A percentile compares a stretch with the other conserved stretches of the same genome.
Evolutionary conservation across 257 asterid genomes (phyloP).

Genomic region (Ilex asprella): DNA sequence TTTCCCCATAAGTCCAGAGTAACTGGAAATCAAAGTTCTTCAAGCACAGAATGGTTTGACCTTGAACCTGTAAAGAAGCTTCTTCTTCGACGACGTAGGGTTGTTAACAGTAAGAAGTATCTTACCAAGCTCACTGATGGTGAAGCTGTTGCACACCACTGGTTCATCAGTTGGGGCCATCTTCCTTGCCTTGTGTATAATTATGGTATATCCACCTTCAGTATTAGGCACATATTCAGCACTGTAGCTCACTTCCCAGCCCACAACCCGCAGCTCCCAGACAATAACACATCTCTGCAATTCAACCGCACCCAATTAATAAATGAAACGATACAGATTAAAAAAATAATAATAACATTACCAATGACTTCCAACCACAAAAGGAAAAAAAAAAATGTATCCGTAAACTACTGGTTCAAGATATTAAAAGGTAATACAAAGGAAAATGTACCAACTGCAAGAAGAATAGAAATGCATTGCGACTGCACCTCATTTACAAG

Average conservation of each 20-base stretch:
- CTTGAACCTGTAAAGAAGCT: slow-evolving; percentile 73
- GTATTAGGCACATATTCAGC: slow-evolving; percentile 68
- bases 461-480: neutral
- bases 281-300: slow-evolving; percentile 65
- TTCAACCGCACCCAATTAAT: neutral
- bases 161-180: slow-evolving; percentile 61
- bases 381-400: too few relatives aligned
- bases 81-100: slow-evolving; percentile 77
- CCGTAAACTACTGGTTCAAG: neutral
- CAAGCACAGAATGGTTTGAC: slow-evolving; percentile 38
- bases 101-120: slow-evolving; percentile 68
- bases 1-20: neutral
- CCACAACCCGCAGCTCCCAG: slow-evolving; percentile 93
- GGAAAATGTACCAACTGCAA: neutral
- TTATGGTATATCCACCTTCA: slow-evolving; percentile 49
- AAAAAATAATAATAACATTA: slow-evolving; percentile 5
- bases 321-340: neutral
- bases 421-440: neutral
- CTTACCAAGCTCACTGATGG: slow-evolving; percentile 66
- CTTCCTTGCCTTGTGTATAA: slow-evolving; percentile 67
- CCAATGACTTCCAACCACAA: neutral
- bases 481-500: slow-evolving; percentile 70
- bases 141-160: slow-evolving; percentile 49
- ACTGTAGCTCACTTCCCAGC: slow-evolving; percentile 90
- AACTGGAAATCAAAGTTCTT: neutral